These are phyloP conservation scores for Barnettozyma californica DNA, from an alignment of 805 yeast species.

Conservation along the genomic window DNA sequence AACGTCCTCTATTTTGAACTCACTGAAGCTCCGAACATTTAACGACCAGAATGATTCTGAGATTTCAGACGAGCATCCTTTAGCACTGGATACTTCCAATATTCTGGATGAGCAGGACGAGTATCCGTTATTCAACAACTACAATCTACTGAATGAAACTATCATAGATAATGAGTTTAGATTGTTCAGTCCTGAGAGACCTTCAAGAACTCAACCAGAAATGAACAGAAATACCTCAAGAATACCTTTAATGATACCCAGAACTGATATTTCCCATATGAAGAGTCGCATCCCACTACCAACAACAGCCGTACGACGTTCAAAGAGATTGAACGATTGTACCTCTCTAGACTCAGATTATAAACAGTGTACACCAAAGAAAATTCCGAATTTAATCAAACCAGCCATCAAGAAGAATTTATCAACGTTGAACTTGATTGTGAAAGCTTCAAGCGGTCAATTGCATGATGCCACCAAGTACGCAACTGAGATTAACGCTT, in stretches of 20 bases:
- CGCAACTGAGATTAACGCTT: conserved; percentile 64
- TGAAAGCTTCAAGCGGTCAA: conserved; percentile 57
- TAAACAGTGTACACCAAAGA: conserved; percentile 19
- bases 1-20: conserved; percentile 9
- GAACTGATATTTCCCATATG: neutral
- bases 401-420: conserved; percentile 13
- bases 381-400: conserved; percentile 6
- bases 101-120: conserved; percentile 4
- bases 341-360: neutral
- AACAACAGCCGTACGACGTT: conserved; percentile 17
- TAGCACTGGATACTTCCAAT: neutral
- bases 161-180: conserved; percentile 6
- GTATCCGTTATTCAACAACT: conserved; percentile 6
- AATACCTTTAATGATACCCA: conserved; percentile 1
- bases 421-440: conserved; percentile 37
- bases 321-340: conserved; percentile 14
- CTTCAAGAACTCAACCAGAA: neutral
- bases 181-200: conserved; percentile 4
- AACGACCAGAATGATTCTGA: neutral
- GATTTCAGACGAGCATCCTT: neutral
- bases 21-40: conserved; percentile 10
- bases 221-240: neutral
- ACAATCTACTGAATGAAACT: neutral
- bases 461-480: conserved; percentile 60
- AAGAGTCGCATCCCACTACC: conserved; percentile 22